Conservation (phyloP, 495 filamentous ascomycete species). For the Penicillium crystallinum region DNA sequence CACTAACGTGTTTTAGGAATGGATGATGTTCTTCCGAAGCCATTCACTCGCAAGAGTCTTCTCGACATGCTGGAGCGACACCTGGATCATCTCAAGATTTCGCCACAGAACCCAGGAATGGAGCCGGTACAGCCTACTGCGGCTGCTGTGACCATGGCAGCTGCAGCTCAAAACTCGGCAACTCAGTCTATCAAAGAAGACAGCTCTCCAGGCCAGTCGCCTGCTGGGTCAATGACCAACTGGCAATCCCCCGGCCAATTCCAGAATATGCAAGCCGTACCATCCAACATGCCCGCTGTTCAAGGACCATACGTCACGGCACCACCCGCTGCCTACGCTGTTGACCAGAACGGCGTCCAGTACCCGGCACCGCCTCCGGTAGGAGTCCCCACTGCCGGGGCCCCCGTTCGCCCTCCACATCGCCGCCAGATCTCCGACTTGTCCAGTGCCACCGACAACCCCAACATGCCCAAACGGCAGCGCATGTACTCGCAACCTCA, state of each 20-base stretch:
- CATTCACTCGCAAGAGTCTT: slow-evolving; percentile 94
- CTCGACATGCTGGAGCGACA: slow-evolving; percentile 87
- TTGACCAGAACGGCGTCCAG: slow-evolving; percentile 49
- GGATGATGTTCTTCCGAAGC: slow-evolving; percentile 96
- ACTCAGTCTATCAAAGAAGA: slow-evolving; percentile 72
- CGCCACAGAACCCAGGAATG: slow-evolving; percentile 43
- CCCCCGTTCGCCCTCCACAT: slow-evolving; percentile 41
- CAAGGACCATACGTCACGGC: slow-evolving; percentile 48
- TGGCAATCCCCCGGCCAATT: slow-evolving; percentile 74
- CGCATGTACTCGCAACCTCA: slow-evolving; percentile 55
- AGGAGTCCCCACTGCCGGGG: slow-evolving; percentile 42
- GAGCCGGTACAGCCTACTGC: slow-evolving; percentile 45
- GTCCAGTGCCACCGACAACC: slow-evolving; percentile 49
- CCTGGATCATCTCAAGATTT: slow-evolving; percentile 68
- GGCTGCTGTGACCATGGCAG: slow-evolving; percentile 44
- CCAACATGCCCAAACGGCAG: slow-evolving; percentile 55
- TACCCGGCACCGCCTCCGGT: slow-evolving; percentile 45
- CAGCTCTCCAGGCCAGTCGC: slow-evolving; percentile 72
- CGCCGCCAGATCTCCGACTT: slow-evolving; percentile 66
- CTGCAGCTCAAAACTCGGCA: slow-evolving; percentile 43
- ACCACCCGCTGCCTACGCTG: slow-evolving; percentile 39
- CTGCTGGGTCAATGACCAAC: slow-evolving; percentile 58
- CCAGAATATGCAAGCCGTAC: slow-evolving; percentile 57
- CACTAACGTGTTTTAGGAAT: slow-evolving; percentile 60
- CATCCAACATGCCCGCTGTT: slow-evolving; percentile 42